phyloP scores from a whole-genome alignment of 2,329 filamentous ascomycete species.

The Phaeosphaeriaceae sp. region DNA sequence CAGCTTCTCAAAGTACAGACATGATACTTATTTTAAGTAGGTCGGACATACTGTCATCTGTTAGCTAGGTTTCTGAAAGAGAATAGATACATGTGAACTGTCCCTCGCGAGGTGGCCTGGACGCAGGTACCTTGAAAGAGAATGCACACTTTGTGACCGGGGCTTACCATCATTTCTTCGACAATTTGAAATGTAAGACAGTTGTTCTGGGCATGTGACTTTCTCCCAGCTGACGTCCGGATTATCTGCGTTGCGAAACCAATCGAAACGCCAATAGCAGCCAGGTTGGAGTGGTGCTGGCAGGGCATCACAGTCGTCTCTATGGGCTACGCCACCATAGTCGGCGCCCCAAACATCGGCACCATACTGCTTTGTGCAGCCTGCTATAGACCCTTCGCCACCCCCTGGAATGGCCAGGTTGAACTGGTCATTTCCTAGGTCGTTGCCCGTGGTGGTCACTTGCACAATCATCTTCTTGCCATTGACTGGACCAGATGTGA shows the following conservation, averaged over 20 bases:
- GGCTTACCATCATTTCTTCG: conserved; percentile 32
- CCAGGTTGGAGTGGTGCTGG: conserved; percentile 63
- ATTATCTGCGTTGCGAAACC: conserved; percentile 66
- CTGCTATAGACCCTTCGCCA: conserved; percentile 60
- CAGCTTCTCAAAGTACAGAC: too few species aligned
- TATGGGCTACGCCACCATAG: conserved; percentile 64
- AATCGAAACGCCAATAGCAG: conserved; percentile 70
- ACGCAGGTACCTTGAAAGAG: too few species aligned
- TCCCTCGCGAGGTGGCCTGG: too few species aligned
- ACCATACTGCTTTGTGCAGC: conserved; percentile 58
- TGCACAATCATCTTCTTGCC: conserved; percentile 70
- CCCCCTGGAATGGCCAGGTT: conserved; percentile 62
- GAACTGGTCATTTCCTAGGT: conserved; percentile 65
- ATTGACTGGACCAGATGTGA: conserved; percentile 60
- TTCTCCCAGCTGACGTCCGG: conserved; percentile 62
- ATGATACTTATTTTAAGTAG: too few species aligned
- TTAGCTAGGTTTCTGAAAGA: too few species aligned
- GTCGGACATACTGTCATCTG: too few species aligned
- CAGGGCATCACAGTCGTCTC: conserved; percentile 61
- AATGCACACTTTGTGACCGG: too few species aligned
- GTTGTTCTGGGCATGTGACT: conserved; percentile 61
- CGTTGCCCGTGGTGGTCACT: conserved; percentile 66
- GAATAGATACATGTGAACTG: too few species aligned
- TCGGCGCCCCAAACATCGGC: conserved; percentile 61
- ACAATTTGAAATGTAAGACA: conserved; percentile 57